Percentiles rank a stretch among this genome's conserved stretches.
phyloP scores from a whole-genome alignment of 208 protist genomes.

The Wallacemonas collosoma region DNA sequence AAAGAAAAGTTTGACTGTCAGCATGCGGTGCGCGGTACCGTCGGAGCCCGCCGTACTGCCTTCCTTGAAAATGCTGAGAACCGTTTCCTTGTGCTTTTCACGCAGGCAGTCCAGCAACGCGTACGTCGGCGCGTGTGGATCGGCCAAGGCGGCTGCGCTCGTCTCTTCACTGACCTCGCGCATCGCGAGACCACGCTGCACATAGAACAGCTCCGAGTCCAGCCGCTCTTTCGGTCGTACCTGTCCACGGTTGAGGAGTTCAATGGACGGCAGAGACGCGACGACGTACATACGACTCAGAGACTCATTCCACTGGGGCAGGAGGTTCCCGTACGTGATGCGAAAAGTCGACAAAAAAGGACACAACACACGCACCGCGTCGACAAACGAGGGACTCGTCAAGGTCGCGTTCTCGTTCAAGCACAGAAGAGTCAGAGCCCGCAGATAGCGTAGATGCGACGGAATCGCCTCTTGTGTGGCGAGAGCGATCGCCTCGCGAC shows the following conservation, averaged over 20 bases:
- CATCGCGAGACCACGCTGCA: constrained; percentile 76
- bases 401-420: constrained; percentile 77
- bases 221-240: constrained; percentile 82
- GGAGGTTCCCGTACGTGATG: constrained; percentile 73
- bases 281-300: constrained; percentile 86
- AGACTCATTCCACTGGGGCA: constrained; percentile 83
- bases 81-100: constrained; percentile 86
- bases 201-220: constrained; percentile 87
- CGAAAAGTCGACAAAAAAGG: constrained; percentile 65
- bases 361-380: constrained; percentile 66
- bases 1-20: constrained; percentile 63
- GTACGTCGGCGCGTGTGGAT: constrained; percentile 29
- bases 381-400: constrained; percentile 45
- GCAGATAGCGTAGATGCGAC: constrained; percentile 45
- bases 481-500: background rate
- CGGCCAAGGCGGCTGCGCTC: background rate
- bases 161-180: constrained; percentile 24
- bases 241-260: constrained; percentile 72
- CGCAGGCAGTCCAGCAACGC: constrained; percentile 55
- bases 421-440: constrained; percentile 58
- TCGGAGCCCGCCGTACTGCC: constrained; percentile 68
- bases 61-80: constrained; percentile 77
- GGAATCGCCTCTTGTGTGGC: constrained; percentile 13
- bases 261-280: constrained; percentile 75
- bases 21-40: constrained; percentile 63